Evolutionary conservation across 2,329 filamentous ascomycete genomes (phyloP).

Genomic region (Chrysosporium queenslandicum): DNA sequence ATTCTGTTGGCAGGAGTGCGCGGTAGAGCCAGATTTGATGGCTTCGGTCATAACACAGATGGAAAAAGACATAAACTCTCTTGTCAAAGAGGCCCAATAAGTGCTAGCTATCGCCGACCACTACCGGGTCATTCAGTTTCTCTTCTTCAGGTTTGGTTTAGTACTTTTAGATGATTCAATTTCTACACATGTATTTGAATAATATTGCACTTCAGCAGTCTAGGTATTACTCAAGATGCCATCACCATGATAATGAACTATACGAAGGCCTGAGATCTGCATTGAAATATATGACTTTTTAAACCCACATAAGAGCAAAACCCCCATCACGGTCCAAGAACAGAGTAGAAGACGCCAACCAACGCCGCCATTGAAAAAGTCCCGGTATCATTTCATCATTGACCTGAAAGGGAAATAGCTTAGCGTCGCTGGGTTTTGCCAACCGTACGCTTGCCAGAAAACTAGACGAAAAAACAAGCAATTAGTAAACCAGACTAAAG

Average conservation of each 20-base stretch:
- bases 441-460: conserved; percentile 83
- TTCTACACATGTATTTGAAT: not conserved
- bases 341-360: not conserved
- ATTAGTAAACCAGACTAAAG: conserved; percentile 13
- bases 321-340: not conserved
- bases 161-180: too few relatives aligned
- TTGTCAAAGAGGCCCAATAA: not conserved
- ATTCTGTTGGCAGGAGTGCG: conserved; percentile 31
- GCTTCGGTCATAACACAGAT: not conserved
- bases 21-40: conserved; percentile 4
- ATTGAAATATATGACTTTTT: conserved; percentile 6
- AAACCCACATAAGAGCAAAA: not conserved
- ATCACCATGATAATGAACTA: too few relatives aligned
- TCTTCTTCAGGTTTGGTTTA: too few relatives aligned
- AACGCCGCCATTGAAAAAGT: conserved; percentile 5
- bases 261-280: not conserved
- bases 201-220: not conserved
- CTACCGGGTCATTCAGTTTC: too few relatives aligned
- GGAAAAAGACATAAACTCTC: conserved; percentile 3
- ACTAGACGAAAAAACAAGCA: conserved; percentile 38
- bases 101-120: not conserved
- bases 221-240: too few relatives aligned
- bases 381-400: conserved; percentile 12
- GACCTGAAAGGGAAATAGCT: conserved; percentile 8
- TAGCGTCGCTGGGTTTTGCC: conserved; percentile 60